A percentile compares a stretch with the other conserved stretches of the same genome.
phyloP scores from a whole-genome alignment of 257 asterid species.

The Solanum stenotomum region DNA sequence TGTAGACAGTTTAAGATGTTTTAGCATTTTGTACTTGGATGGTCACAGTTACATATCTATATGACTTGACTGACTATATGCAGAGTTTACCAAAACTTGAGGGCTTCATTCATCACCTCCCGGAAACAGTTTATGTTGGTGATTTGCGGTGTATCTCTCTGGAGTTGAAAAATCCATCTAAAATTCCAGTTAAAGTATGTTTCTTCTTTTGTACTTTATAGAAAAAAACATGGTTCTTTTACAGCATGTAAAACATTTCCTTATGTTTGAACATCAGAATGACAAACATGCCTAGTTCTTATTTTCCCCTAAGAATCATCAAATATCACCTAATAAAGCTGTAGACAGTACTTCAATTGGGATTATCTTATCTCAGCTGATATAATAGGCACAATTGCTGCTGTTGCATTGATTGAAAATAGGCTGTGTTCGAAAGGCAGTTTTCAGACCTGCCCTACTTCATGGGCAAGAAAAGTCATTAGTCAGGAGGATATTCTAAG shows the following conservation, averaged over 20 bases:
- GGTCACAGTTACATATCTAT: constrained; percentile 4
- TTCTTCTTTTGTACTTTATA: neutral
- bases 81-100: constrained; percentile 92
- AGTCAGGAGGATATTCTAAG: neutral
- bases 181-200: constrained; percentile 68
- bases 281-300: neutral
- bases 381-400: neutral
- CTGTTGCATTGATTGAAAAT: neutral
- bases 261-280: neutral
- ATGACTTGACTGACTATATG: constrained; percentile 24
- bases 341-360: neutral
- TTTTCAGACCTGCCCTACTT: neutral
- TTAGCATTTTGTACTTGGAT: neutral
- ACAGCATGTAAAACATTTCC: neutral
- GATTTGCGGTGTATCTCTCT: constrained; percentile 66
- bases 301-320: neutral
- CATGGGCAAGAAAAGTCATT: neutral
- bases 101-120: constrained; percentile 57
- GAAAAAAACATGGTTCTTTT: neutral
- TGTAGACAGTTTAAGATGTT: neutral
- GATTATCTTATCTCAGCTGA: neutral
- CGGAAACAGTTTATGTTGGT: constrained; percentile 66
- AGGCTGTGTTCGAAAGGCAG: neutral
- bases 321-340: neutral
- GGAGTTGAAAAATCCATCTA: constrained; percentile 81